These are phyloP conservation scores for Mycena galericulata DNA, from an alignment of 768 basidiomycete species.

Conservation along the genomic window DNA sequence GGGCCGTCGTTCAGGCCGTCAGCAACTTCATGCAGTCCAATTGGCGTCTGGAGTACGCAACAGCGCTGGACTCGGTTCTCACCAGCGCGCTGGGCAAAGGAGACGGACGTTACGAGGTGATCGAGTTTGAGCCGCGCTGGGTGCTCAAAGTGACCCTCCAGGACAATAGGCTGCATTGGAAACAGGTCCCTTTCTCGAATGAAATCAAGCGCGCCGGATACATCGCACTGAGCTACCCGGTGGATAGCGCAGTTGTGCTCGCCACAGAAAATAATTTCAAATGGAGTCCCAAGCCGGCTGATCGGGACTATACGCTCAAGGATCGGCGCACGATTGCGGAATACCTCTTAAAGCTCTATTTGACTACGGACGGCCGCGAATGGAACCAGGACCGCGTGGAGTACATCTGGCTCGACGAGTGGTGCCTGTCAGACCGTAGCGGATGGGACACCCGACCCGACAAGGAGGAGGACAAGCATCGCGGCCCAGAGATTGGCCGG, in stretches of 20 bases:
- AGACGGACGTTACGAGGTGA: not conserved
- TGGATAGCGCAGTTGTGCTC: not conserved
- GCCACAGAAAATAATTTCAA: not conserved
- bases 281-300: too few relatives aligned
- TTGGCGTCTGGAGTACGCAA: not conserved
- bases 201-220: not conserved
- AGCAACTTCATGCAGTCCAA: not conserved
- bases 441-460: not conserved
- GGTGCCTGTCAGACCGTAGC: slow-evolving; percentile 8
- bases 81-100: not conserved
- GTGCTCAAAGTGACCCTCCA: not conserved
- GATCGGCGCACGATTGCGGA: not conserved
- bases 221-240: slow-evolving; percentile 1
- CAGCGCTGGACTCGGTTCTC: not conserved
- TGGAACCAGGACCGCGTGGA: not conserved
- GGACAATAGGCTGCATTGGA: not conserved
- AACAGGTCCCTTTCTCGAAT: not conserved
- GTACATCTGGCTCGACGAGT: slow-evolving; percentile 29
- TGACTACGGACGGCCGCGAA: not conserved
- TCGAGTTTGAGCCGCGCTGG: not conserved
- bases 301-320: not conserved
- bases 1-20: not conserved
- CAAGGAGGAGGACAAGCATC: not conserved
- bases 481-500: slow-evolving; percentile 22
- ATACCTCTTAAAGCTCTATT: not conserved